These are phyloP conservation scores for Malus hybrid DNA, from an alignment of 331 rosid species.

Conservation along the genomic window DNA sequence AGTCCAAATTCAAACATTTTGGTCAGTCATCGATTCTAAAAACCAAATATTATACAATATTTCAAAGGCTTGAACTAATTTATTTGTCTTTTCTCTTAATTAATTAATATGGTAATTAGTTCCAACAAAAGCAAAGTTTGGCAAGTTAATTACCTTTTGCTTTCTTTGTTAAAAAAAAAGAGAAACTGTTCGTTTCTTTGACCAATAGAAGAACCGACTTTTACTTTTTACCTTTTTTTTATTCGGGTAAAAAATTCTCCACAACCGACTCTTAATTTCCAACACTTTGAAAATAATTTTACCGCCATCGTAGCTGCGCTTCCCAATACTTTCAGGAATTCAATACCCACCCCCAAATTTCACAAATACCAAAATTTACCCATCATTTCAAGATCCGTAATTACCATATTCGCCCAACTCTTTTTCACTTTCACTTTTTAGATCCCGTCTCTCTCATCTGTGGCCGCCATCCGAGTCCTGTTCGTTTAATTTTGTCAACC, in stretches of 20 bases:
- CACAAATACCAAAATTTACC: background rate
- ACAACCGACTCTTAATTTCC: background rate
- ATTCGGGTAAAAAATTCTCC: too few relatives aligned
- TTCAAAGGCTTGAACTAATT: too few relatives aligned
- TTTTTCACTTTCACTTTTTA: background rate
- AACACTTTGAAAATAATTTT: background rate
- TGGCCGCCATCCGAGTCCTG: slow-evolving; percentile 8
- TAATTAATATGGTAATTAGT: background rate
- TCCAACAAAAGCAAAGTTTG: background rate
- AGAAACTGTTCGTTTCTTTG: background rate
- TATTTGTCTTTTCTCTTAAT: background rate
- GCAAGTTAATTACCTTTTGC: background rate
- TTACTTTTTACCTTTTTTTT: background rate
- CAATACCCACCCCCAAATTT: background rate
- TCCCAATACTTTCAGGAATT: background rate
- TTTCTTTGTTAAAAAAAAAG: too few relatives aligned
- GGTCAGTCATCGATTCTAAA: too few relatives aligned
- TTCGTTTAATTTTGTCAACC: background rate
- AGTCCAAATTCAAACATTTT: too few relatives aligned
- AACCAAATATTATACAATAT: too few relatives aligned
- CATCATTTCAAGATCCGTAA: background rate
- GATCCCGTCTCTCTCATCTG: background rate
- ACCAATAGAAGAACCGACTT: background rate
- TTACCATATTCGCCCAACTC: background rate
- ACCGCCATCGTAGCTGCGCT: background rate